These are phyloP conservation scores for Pseudopithomyces chartarum DNA, from an alignment of 2,329 filamentous ascomycete species.

Conservation along the genomic window DNA sequence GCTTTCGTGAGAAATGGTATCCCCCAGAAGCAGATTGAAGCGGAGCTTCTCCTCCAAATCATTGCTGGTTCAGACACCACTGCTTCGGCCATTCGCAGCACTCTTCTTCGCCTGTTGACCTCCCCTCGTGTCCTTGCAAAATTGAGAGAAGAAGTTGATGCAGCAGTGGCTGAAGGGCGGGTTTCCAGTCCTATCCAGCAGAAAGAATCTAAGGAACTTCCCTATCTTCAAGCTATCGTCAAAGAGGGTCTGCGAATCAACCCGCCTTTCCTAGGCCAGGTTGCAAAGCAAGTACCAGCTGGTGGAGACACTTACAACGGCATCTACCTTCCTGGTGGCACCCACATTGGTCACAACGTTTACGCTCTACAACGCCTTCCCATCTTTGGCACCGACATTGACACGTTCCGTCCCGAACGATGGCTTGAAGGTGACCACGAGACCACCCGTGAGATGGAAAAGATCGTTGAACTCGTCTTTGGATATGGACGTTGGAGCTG, in stretches of 20 bases:
- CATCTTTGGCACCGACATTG: conserved; percentile 47
- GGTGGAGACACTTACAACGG: conserved; percentile 14
- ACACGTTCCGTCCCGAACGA: conserved; percentile 55
- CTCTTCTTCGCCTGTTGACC: conserved; percentile 11
- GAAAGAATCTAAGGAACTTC: conserved; percentile 11
- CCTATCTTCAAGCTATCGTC: conserved; percentile 21
- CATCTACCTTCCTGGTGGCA: conserved; percentile 40
- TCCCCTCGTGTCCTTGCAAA: conserved; percentile 9
- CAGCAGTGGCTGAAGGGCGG: neutral
- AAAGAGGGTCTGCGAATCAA: conserved; percentile 37
- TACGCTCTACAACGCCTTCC: conserved; percentile 40
- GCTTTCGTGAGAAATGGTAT: conserved; percentile 15
- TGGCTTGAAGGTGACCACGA: conserved; percentile 46
- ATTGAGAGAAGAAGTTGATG: conserved; percentile 13
- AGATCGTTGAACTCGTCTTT: conserved; percentile 17
- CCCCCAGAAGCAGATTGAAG: conserved; percentile 10
- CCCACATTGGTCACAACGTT: conserved; percentile 39
- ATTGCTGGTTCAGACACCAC: conserved; percentile 20
- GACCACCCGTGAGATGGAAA: conserved; percentile 26
- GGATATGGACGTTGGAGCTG: conserved; percentile 21
- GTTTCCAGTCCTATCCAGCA: conserved; percentile 13
- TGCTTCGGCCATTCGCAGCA: conserved; percentile 12
- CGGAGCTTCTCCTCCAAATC: conserved; percentile 11
- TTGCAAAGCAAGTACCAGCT: conserved; percentile 10
- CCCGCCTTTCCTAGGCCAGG: conserved; percentile 10